Evolutionary conservation across 2,329 filamentous ascomycete genomes (phyloP).

Genomic region (Gremmenia infestans): DNA sequence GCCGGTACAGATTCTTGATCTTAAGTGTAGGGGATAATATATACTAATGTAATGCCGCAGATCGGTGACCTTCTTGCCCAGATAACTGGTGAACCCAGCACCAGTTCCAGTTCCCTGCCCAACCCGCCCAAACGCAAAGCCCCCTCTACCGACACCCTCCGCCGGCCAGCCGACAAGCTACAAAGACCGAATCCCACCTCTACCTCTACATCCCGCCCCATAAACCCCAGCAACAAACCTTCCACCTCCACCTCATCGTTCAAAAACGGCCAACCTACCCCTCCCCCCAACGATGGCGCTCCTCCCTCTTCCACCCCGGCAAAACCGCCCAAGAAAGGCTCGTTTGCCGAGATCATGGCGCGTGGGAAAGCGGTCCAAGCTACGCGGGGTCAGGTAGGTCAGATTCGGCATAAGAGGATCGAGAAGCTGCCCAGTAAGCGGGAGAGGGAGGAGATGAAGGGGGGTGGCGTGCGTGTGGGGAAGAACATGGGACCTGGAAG

Average conservation of each 20-base stretch:
- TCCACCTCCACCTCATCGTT: slow-evolving; percentile 8
- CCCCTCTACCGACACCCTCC: slow-evolving; percentile 44
- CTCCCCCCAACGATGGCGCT: slow-evolving; percentile 13
- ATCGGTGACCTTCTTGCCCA: slow-evolving; percentile 56
- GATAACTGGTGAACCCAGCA: slow-evolving; percentile 49
- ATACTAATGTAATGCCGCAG: slow-evolving; percentile 32
- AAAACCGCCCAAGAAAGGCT: slow-evolving; percentile 61
- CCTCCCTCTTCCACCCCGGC: slow-evolving; percentile 9
- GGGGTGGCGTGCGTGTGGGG: slow-evolving; percentile 21
- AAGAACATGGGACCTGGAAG: slow-evolving; percentile 21
- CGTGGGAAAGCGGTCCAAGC: slow-evolving; percentile 63
- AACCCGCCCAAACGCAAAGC: slow-evolving; percentile 50
- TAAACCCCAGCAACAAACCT: slow-evolving; percentile 8
- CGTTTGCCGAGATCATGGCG: slow-evolving; percentile 69
- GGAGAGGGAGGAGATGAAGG: slow-evolving; percentile 32
- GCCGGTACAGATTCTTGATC: slow-evolving; percentile 19
- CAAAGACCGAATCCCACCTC: slow-evolving; percentile 32
- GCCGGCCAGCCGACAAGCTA: slow-evolving; percentile 38
- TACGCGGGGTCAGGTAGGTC: slow-evolving; percentile 56
- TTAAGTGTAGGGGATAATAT: slow-evolving; percentile 3
- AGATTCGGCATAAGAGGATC: slow-evolving; percentile 69
- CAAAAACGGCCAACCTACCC: slow-evolving; percentile 25
- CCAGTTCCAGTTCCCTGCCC: slow-evolving; percentile 25
- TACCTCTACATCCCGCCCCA: slow-evolving; percentile 22
- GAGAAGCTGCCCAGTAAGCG: slow-evolving; percentile 59